phyloP scores from a whole-genome alignment of 164 flowering plant genomes.

The Saururus chinensis region DNA sequence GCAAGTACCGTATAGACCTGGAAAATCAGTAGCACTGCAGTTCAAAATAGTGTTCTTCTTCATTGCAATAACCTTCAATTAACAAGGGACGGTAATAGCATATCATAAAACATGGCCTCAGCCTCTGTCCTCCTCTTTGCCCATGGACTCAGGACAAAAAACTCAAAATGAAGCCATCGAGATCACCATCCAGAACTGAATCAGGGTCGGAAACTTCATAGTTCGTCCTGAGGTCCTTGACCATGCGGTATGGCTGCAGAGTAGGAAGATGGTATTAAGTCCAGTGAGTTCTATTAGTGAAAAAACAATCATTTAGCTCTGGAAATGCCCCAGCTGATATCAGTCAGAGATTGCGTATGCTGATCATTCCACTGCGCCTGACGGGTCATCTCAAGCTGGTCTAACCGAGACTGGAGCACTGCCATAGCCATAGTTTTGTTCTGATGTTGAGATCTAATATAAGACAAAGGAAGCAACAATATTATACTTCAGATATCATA shows the following conservation, averaged over 20 bases:
- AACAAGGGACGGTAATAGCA: too few relatives aligned
- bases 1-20: too few relatives aligned
- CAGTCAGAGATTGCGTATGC: constrained; percentile 85
- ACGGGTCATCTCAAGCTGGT: constrained; percentile 91
- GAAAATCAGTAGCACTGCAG: too few relatives aligned
- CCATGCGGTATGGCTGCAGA: constrained; percentile 85
- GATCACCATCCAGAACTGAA: constrained; percentile 86
- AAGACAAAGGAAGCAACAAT: not conserved
- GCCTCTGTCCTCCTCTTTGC: constrained; percentile 34
- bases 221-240: constrained; percentile 94
- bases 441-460: constrained; percentile 79
- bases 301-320: not conserved
- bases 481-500: not conserved
- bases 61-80: too few relatives aligned
- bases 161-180: constrained; percentile 82
- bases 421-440: constrained; percentile 92
- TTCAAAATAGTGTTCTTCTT: too few relatives aligned
- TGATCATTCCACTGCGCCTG: constrained; percentile 84
- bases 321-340: constrained; percentile 64
- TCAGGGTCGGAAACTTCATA: too few relatives aligned
- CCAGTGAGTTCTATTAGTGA: too few relatives aligned
- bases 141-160: constrained; percentile 71
- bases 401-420: constrained; percentile 91
- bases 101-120: constrained; percentile 3
- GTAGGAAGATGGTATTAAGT: not conserved